Percentiles rank a stretch among this genome's conserved stretches.
phyloP scores from a whole-genome alignment of 228 moss, liverwort and hornwort species.

The Sphagnum fallax region DNA sequence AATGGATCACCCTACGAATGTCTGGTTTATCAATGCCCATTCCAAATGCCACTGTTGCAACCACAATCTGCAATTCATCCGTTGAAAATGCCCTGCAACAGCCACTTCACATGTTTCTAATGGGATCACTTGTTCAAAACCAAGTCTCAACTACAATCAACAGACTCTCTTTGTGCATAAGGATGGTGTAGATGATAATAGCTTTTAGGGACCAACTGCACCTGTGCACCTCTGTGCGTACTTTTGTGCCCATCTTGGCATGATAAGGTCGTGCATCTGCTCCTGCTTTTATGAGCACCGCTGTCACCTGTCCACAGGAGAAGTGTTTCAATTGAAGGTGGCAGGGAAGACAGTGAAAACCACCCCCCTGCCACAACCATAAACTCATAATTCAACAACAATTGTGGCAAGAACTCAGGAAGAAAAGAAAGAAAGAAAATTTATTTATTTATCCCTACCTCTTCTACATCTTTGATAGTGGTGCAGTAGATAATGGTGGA shows the following conservation, averaged over 20 bases:
- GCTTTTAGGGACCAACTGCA: slow-evolving; percentile 2
- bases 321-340: too few relatives aligned
- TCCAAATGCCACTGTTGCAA: slow-evolving; percentile 91
- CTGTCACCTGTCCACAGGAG: slow-evolving; percentile 44
- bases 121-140: not conserved
- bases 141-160: not conserved
- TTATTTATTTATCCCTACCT: slow-evolving; percentile 25
- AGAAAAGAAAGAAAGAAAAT: too few relatives aligned
- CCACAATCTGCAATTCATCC: slow-evolving; percentile 79
- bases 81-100: slow-evolving; percentile 80
- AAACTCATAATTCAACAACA: too few relatives aligned
- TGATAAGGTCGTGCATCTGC: slow-evolving; percentile 81
- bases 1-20: slow-evolving; percentile 89
- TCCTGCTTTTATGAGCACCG: slow-evolving; percentile 61
- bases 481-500: slow-evolving; percentile 90
- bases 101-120: not conserved
- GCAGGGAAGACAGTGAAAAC: too few relatives aligned
- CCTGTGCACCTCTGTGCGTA: slow-evolving; percentile 76
- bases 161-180: too few relatives aligned
- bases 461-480: slow-evolving; percentile 81
- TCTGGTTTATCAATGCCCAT: slow-evolving; percentile 99
- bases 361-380: too few relatives aligned
- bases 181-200: too few relatives aligned
- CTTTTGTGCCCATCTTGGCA: slow-evolving; percentile 64
- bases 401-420: too few relatives aligned